Base-by-base conservation (phyloP, 1,284 basidiomycete species). In the Pseudozyma sp. region DNA sequence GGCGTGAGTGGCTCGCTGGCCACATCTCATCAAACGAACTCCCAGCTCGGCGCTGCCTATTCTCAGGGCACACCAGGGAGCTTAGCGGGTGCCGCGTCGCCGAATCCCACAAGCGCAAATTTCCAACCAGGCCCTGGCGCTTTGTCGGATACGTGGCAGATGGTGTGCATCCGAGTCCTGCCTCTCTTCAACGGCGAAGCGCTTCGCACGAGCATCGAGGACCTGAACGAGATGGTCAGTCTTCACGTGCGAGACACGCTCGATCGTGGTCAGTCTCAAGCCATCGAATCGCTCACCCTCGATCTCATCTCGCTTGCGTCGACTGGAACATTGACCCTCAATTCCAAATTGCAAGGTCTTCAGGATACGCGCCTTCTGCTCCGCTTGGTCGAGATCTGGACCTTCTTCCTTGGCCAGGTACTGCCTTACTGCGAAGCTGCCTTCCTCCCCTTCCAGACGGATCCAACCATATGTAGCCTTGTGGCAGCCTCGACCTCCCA, bases 141-240 rank as follows among this genome's bases (percentile, higher is more conserved):
- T 14, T 65, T 53, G 13, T 75, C 66, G 3, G 78, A 81, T 34
- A 68, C 71, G 10, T 95, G 94, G 94, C 89, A 90, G 58, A 87
- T 89, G 44, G 86, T 97, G 19, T 93, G 94, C 81, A 90, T 95
- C 29, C 90, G 93, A 81, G 90, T 97, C 7, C 86, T 97, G 11
- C 94, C 94, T 0, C 85, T 97, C 7, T 97, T 95, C 87, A 97
- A 97, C 59, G 92, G 93, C 45, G 93, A 96, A 79, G 91, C 92
- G 2, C 87, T 97, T n/a, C 89, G 90, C 74, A 89, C 91, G 43
- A 91, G 93, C 33, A 93, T 98, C 78, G 96, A 98, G 86, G 94
- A 96, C 77, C 87, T 98, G 37, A 97, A 97, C 79, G 85, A 88
- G 10, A 88, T 92, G 35, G 92, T 79, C 52, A 70, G 62, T 13